Base-by-base conservation (phyloP, 306 rosid species). In the Trifolium pratense region DNA sequence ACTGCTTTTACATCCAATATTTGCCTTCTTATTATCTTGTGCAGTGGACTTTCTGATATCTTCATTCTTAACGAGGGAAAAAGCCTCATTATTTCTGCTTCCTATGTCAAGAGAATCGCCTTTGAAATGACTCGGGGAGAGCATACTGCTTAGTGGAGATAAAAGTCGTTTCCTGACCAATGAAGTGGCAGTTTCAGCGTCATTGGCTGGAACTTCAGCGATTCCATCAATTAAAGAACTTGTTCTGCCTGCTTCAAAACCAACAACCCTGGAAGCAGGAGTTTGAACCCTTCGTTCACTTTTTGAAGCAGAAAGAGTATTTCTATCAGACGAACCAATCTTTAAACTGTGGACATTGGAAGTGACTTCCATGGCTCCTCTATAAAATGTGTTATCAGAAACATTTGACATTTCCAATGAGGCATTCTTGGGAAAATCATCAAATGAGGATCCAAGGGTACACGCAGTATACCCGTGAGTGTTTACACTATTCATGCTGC, bases 181-280 rank as follows among this genome's bases (percentile, higher is more conserved):
- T n/a, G 96, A 84, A 51, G 84, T 87, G 71, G 89, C 82, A 55
- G 82, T 70, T 69, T 73, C 83, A 46, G 75, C 39, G 72, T 83
- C 88, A 84, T 75, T 83, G 32, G 80, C 42, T 60, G 86, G 56
- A 79, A 76, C 73, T 62, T 70, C 71, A 3, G 68, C 14, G 62
- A 58, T 58, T 40, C 80, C 87, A 76, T 91, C 92, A 48, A 49
- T 66, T 29, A 55, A 13, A 79, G 88, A 82, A 79, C 80, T 82
- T 49, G 86, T 68, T 68, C 63, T 86, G 18, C 86, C 84, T 13
- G 97, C 83, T 78, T 87, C 80, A 77, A 94, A 94, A 61, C 99
- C 99, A 34, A 94, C 97, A 82, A 91, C 82, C 90, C 96, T 84
- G 57, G 99, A 89, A 80, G 80, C 95, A 52, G 99, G 99, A 62